Evolutionary conservation across 2,329 filamentous ascomycete species (phyloP).

Genomic region (Drechslerella dactyloides): DNA sequence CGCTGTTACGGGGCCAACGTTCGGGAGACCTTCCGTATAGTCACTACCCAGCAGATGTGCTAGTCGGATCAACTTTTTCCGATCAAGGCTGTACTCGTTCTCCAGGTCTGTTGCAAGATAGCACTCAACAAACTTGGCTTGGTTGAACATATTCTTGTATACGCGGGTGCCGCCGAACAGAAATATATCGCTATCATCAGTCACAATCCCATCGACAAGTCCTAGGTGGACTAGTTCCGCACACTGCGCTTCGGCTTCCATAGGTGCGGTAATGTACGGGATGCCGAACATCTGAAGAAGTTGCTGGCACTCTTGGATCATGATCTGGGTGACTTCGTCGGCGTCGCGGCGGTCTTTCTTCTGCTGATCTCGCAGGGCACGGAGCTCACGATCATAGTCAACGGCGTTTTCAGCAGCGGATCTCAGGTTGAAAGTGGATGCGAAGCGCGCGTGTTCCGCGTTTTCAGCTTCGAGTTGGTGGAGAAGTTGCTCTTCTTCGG

Average conservation of each 20-base stretch:
- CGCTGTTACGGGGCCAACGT: constrained; percentile 91
- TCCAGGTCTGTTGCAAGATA: constrained; percentile 85
- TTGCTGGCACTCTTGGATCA: constrained; percentile 94
- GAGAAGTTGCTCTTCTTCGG: constrained; percentile 86
- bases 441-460: constrained; percentile 92
- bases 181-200: constrained; percentile 95
- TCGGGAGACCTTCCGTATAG: constrained; percentile 89
- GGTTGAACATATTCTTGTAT: constrained; percentile 99
- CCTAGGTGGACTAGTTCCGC: constrained; percentile 85
- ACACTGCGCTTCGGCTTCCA: constrained; percentile 98
- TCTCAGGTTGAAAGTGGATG: constrained; percentile 81
- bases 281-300: constrained; percentile 88
- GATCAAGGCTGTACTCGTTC: constrained; percentile 83
- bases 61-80: constrained; percentile 85
- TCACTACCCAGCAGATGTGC: constrained; percentile 92
- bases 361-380: constrained; percentile 86
- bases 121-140: constrained; percentile 96
- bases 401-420: constrained; percentile 69
- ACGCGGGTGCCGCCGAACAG: constrained; percentile 94
- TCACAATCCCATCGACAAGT: constrained; percentile 95
- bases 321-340: constrained; percentile 93
- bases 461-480: constrained; percentile 85
- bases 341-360: constrained; percentile 95
- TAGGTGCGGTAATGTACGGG: constrained; percentile 94
- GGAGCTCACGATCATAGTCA: constrained; percentile 86